Percentiles rank a stretch among this genome's conserved stretches.
phyloP scores from a whole-genome alignment of 2,329 filamentous ascomycete species.

The Aspergillus fumigatus region DNA sequence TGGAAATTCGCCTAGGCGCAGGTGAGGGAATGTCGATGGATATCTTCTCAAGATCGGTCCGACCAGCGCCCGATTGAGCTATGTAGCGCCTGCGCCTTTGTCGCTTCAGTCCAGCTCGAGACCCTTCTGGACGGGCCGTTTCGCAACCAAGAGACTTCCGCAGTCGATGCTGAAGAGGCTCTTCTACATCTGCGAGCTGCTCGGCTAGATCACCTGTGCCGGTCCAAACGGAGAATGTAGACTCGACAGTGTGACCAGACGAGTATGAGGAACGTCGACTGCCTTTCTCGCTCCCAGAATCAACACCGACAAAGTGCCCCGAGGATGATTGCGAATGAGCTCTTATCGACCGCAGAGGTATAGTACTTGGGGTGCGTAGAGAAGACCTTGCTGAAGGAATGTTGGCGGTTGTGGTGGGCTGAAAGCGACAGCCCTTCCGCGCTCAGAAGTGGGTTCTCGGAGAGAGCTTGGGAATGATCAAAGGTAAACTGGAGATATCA shows the following conservation, averaged over 20 bases:
- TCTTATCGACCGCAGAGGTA: constrained; percentile 73
- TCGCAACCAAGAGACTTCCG: constrained; percentile 61
- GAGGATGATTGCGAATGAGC: constrained; percentile 33
- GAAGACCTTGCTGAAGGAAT: constrained; percentile 71
- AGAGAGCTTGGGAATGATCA: not conserved
- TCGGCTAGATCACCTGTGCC: constrained; percentile 94
- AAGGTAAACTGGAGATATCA: constrained; percentile 1
- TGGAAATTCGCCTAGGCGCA: constrained; percentile 58
- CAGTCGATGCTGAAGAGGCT: constrained; percentile 70
- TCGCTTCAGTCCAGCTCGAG: constrained; percentile 35
- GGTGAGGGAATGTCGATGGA: constrained; percentile 72
- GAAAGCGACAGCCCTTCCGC: constrained; percentile 63
- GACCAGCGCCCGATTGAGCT: constrained; percentile 41
- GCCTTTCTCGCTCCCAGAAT: constrained; percentile 46
- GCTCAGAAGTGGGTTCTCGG: not conserved
- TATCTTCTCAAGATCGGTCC: constrained; percentile 33
- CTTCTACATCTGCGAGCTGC: constrained; percentile 77
- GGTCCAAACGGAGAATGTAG: constrained; percentile 79
- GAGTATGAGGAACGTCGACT: constrained; percentile 50
- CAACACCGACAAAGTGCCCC: constrained; percentile 31
- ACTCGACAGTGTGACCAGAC: constrained; percentile 51
- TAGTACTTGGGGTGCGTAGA: constrained; percentile 64
- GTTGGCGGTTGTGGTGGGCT: constrained; percentile 71
- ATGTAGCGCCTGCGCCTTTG: constrained; percentile 69
- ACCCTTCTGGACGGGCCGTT: constrained; percentile 43